Evolutionary conservation across 805 yeast genomes (phyloP), one percentile per base, ranked within the genome.

Genomic region (Isabelozyma heimii): DNA sequence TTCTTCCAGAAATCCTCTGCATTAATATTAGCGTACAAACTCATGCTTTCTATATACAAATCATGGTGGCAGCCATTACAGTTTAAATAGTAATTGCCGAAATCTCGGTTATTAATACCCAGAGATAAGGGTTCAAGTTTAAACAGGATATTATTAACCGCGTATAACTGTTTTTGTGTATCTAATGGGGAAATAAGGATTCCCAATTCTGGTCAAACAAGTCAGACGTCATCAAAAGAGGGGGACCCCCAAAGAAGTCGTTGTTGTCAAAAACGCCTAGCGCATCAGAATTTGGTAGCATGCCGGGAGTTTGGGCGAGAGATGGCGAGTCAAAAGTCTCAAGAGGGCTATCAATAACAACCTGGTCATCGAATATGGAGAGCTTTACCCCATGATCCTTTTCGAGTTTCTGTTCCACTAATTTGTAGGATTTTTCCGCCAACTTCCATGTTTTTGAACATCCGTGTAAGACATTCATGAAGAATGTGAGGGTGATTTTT

Each of bases 211-310:
- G 76, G 47, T 70, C 67, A 49, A 72, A 69, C 56, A 75, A 65
- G 47, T 74, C 80, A 2, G 80, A 73, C 2, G 79, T 76, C 81
- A 77, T 76, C 47, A 77, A 69, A n/a, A 77, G 72, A 6, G 81
- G 81, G 0, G 81, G 82, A 2, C 82, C 81, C 2, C 82, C 81
- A 52, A 77, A 72, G 53, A 72, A 73, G 43, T 69, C 79, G 24
- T 67, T 56, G 49, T 52, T 59, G 44, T 62, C 62, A 40, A 63
- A 68, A 24, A 40, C 12, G 2, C 52, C 41, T 46, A 57, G 20
- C 4, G 20, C 30, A n/a, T 40, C 43, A 5, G 16, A n/a, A 15
- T 15, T n/a, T 12, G 30, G 43, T 26, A 40, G 13, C 10, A 40
- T 26, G 12, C 14, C 9, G 14, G 40, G 40, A 10, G 7, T 17